Base-by-base conservation (phyloP, 495 filamentous ascomycete genomes). In the Aspergillus kassunensis region DNA sequence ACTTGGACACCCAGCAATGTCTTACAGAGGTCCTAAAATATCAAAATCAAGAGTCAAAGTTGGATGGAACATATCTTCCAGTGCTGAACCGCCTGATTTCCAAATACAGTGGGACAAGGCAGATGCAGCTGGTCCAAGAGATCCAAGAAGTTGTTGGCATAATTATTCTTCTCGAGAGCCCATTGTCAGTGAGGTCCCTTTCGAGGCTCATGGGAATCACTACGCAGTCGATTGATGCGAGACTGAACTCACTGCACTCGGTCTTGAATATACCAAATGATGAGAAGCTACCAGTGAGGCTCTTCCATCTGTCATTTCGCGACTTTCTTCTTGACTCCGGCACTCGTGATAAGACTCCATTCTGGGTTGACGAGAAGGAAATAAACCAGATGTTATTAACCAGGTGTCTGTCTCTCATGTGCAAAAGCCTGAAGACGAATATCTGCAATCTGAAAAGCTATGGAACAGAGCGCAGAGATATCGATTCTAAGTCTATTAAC, bases 361-460 rank as follows among this genome's bases (percentile, higher is more conserved):
- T 75, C 35, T 62, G 59, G 53, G 33, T 76, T 6, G 56, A 73
- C 36, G 52, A 65, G 24, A 52, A 27, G 15, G 11, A 51, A 23
- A 50, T 9, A 6, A 40, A 55, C 19, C 7, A 20, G 16, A 34
- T 13, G 16, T 10, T 51, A 8, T 27, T 25, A 12, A 13, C 2
- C 3, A 12, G 35, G 7, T 56, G 54, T 18, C 29, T 56, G 13
- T 11, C 4, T 2, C n/a, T 69, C 3, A 68, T 73, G 60, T 49
- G 54, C 10, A 0, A 24, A 2, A 15, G 52, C 2, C 55, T 75
- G 1, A 51, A 51, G 27, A 20, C 66, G 25, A 57, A 79, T 58
- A 74, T 78, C 10, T 77, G 71, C 46, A 46, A 48, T 15, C 41
- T 74, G 20, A n/a, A 0, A 20, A 20, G 29, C 12, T 20, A n/a